Evolutionary conservation across 2,329 filamentous ascomycete species (phyloP).

Genomic region (Rutstroemia sp.): DNA sequence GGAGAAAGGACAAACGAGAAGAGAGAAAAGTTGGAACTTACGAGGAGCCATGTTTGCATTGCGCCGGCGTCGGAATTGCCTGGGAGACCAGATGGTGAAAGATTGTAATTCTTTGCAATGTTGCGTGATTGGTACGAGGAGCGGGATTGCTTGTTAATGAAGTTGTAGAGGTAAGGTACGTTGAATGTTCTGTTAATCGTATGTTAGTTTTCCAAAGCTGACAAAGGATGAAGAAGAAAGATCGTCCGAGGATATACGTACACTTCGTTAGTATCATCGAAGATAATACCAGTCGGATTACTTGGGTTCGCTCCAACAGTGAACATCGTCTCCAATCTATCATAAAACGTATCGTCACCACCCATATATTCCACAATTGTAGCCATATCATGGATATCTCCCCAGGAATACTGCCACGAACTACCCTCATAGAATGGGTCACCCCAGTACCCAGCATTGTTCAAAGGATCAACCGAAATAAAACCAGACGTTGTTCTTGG

Average conservation of each 20-base stretch:
- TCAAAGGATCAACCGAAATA: slow-evolving; percentile 40
- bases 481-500: slow-evolving; percentile 43
- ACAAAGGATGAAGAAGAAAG: background rate
- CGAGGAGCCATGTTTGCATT: slow-evolving; percentile 61
- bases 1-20: background rate
- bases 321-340: slow-evolving; percentile 46
- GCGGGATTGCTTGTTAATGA: slow-evolving; percentile 31
- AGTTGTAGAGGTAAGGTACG: slow-evolving; percentile 55
- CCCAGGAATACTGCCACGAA: slow-evolving; percentile 47
- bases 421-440: slow-evolving; percentile 44
- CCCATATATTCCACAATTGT: slow-evolving; percentile 40
- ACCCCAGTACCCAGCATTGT: slow-evolving; percentile 46
- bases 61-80: slow-evolving; percentile 56
- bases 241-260: background rate
- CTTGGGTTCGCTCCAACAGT: slow-evolving; percentile 30
- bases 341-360: slow-evolving; percentile 40
- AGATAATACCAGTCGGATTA: slow-evolving; percentile 38
- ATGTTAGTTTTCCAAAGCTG: background rate
- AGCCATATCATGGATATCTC: slow-evolving; percentile 46
- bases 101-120: slow-evolving; percentile 6
- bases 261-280: slow-evolving; percentile 41
- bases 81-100: slow-evolving; percentile 30
- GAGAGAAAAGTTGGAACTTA: background rate
- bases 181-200: slow-evolving; percentile 38
- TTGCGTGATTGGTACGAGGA: slow-evolving; percentile 11